Percentiles rank a stretch among this genome's conserved stretches.
Conservation (phyloP, 2,329 filamentous ascomycete genomes). For the Cytospora chrysosperma region DNA sequence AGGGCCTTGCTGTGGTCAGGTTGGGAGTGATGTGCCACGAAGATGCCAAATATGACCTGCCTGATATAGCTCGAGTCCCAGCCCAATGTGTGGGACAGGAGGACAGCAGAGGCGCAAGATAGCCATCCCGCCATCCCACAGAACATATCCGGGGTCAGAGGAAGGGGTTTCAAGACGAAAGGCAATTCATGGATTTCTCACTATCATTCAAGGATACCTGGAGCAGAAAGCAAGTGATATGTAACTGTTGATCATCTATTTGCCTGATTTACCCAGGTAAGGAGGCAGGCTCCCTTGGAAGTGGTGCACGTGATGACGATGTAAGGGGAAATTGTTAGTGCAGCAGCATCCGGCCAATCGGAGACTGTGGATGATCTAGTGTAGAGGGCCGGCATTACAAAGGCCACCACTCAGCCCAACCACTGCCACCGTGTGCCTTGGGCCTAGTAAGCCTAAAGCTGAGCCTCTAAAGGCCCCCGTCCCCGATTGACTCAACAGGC, state of each 20-base stretch:
- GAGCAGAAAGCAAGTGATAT: no score
- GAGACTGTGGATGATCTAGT: background rate
- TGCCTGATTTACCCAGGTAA: no score
- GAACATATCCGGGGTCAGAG: slow-evolving; percentile 18
- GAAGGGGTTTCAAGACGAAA: background rate
- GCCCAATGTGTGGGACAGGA: slow-evolving; percentile 7
- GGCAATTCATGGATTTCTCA: background rate
- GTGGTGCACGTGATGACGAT: background rate
- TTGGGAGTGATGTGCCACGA: background rate
- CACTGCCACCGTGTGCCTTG: background rate
- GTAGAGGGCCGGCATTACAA: background rate
- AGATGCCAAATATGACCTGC: slow-evolving; percentile 13
- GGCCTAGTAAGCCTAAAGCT: slow-evolving; percentile 19
- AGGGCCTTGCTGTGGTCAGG: background rate
- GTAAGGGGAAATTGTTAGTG: background rate
- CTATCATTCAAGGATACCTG: no score
- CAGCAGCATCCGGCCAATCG: background rate
- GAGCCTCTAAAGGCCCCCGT: no score
- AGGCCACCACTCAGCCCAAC: background rate
- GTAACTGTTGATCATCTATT: no score
- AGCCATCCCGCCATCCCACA: slow-evolving; percentile 12
- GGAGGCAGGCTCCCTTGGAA: background rate
- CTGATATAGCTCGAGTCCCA: slow-evolving; percentile 11
- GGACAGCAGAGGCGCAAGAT: slow-evolving; percentile 7
- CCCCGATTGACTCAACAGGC: slow-evolving; percentile 35